Percentiles rank a stretch among this genome's conserved stretches.
Evolutionary conservation across 352 stramenopile genomes (phyloP).

Genomic region (Phytopythium vexans): DNA sequence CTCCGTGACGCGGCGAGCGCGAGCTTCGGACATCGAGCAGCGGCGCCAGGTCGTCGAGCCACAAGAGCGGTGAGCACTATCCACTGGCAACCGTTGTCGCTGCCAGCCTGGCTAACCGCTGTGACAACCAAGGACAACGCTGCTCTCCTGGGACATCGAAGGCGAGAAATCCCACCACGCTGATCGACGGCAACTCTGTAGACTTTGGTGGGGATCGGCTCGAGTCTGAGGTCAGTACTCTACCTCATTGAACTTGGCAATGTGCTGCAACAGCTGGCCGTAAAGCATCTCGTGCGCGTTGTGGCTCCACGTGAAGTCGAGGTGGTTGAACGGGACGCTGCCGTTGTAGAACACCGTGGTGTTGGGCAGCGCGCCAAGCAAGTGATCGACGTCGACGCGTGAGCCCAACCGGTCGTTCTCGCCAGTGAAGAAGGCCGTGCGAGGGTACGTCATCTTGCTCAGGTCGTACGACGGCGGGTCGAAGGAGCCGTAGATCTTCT

Average conservation of each 20-base stretch:
- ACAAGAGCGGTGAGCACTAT: too few species aligned
- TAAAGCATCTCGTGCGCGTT: conserved; percentile 57
- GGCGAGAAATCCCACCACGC: too few species aligned
- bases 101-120: too few species aligned
- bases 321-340: conserved; percentile 51
- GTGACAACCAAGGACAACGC: not conserved
- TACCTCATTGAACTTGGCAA: conserved; percentile 47
- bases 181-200: too few species aligned
- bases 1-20: too few species aligned
- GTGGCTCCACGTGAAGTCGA: conserved; percentile 73
- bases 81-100: too few species aligned
- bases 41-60: too few species aligned
- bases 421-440: conserved; percentile 48
- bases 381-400: conserved; percentile 36
- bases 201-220: too few species aligned
- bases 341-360: conserved; percentile 51
- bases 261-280: conserved; percentile 46
- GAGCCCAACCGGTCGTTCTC: conserved; percentile 51
- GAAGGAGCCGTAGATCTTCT: conserved; percentile 43
- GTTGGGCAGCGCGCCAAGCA: conserved; percentile 33
- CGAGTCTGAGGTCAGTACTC: conserved; percentile 27
- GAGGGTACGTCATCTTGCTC: conserved; percentile 39
- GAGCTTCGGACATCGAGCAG: too few species aligned
- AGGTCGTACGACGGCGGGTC: conserved; percentile 47
- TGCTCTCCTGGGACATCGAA: not conserved